Percentiles rank a stretch among this genome's conserved stretches.
These are phyloP conservation scores for Colletotrichum trifolii DNA, from an alignment of 2,329 filamentous ascomycete species.

Conservation along the genomic window DNA sequence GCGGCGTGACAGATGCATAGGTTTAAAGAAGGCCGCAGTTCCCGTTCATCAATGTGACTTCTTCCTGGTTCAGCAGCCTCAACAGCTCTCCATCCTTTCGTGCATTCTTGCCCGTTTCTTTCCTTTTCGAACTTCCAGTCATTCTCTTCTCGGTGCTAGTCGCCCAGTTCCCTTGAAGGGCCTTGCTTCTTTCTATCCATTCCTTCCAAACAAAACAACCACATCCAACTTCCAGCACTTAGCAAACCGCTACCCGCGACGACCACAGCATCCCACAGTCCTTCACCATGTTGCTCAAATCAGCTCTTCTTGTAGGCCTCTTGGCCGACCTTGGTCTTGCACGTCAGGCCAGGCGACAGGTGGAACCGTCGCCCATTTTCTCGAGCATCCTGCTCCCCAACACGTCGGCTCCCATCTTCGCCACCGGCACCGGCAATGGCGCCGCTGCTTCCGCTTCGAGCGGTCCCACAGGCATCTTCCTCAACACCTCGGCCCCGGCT, in stretches of 20 bases:
- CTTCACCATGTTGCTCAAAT: slow-evolving; percentile 33
- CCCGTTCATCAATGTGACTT: slow-evolving; percentile 11
- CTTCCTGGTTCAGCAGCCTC: slow-evolving; percentile 28
- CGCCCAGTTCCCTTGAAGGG: slow-evolving; percentile 32
- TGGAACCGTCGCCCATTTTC: slow-evolving; percentile 22
- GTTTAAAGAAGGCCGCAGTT: slow-evolving; percentile 31
- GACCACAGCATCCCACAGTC: slow-evolving; percentile 14
- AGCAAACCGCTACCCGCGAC: slow-evolving; percentile 8
- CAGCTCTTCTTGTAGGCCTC: slow-evolving; percentile 25
- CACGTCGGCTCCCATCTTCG: slow-evolving; percentile 7
- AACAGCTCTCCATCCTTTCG: slow-evolving; percentile 26
- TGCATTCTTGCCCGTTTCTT: slow-evolving; percentile 28
- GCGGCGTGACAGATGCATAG: background rate
- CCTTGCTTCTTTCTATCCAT: slow-evolving; percentile 33
- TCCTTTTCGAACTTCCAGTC: slow-evolving; percentile 27
- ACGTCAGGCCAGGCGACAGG: slow-evolving; percentile 23
- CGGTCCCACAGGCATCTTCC: slow-evolving; percentile 29
- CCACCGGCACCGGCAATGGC: slow-evolving; percentile 23
- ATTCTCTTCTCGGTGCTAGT: slow-evolving; percentile 37
- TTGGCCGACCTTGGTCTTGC: slow-evolving; percentile 33
- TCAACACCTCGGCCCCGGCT: slow-evolving; percentile 33
- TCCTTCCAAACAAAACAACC: slow-evolving; percentile 22
- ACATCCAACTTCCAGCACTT: slow-evolving; percentile 18
- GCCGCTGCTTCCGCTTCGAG: background rate
- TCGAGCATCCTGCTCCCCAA: slow-evolving; percentile 25